Base-by-base conservation (phyloP, 164 flowering plant genomes). In the Dillenia turbinata region DNA sequence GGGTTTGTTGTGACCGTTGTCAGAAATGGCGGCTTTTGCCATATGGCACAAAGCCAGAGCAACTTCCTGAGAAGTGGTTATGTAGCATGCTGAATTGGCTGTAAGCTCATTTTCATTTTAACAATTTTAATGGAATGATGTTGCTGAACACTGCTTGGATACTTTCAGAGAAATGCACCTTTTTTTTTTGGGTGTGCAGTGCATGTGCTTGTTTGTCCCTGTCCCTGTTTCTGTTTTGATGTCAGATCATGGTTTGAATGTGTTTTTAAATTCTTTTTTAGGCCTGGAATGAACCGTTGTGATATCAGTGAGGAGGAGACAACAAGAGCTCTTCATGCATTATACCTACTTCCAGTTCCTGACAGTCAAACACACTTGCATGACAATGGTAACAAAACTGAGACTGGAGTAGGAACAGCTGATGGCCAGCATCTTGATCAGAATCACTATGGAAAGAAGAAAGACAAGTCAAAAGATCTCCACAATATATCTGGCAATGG, bases 61-160 rank as follows among this genome's bases (percentile, higher is more conserved):
- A 72, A n/a, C 73, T 83, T 24, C 83, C 82, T 44, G 78, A 83
- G 24, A 75, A 74, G 56, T 85, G 90, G 90, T 10, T 70, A 33
- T 85, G 90, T 70, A 78, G 79, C 73, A 81, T 85, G 90, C 77
- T 66, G 22, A 52, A 67, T 24, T 85, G 86, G 87, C 81, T 85
- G 90, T 85, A 79, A 83, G 90, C 78, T 59, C 40, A 26, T 58
- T 52, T 56, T 53, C 40, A 33, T 33, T 5, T 33, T 33, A 33
- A 33, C 40, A 33, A 33, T 33, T 33, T 33, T 33, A 33, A 33
- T 4, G 40, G 40, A 33, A 33, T 33, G 40, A 5, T 33, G 40
- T 33, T 6, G 40, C 40, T 33, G 40, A 5, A 33, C 40, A 33
- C 40, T 5, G 40, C 5, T 0, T 33, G 40, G 40, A 33, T 33